These are phyloP conservation scores for Saccharomycopsis sp. DNA, from an alignment of 805 yeast species.

Conservation along the genomic window DNA sequence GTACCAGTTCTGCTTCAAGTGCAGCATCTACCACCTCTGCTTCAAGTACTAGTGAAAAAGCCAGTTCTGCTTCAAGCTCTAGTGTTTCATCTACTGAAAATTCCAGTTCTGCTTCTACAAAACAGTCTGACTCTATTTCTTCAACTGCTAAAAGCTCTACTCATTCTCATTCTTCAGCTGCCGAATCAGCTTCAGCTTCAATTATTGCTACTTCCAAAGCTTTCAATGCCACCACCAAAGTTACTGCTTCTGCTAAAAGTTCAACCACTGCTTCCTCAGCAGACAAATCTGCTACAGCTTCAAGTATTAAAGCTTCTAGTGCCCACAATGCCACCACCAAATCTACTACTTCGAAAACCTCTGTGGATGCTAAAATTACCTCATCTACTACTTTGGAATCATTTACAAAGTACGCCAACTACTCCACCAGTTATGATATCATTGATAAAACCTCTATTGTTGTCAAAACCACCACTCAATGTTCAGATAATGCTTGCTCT, in stretches of 20 bases:
- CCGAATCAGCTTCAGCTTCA: neutral
- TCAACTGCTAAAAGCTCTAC: conserved; percentile 2
- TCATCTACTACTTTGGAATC: too few species aligned
- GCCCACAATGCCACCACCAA: too few species aligned
- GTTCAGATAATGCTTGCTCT: conserved; percentile 17
- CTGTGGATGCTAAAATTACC: neutral
- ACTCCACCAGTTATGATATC: neutral
- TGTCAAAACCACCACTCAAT: conserved; percentile 14
- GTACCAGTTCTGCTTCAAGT: neutral
- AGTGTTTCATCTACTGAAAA: neutral
- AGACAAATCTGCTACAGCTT: neutral
- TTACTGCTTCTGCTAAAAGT: neutral
- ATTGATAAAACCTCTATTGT: neutral
- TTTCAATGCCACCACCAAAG: neutral
- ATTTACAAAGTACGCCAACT: too few species aligned
- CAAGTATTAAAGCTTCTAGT: neutral
- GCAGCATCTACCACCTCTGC: neutral
- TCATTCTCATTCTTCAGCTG: neutral
- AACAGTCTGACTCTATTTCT: too few species aligned
- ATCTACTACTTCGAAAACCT: neutral
- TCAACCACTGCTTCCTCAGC: neutral
- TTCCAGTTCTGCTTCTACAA: conserved; percentile 6
- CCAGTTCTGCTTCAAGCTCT: neutral
- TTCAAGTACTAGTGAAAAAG: neutral
- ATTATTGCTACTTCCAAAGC: neutral